Percentiles rank a stretch among this genome's conserved stretches.
These are phyloP conservation scores for Cercospora sojina DNA, from an alignment of 2,329 filamentous ascomycete genomes.

Conservation along the genomic window DNA sequence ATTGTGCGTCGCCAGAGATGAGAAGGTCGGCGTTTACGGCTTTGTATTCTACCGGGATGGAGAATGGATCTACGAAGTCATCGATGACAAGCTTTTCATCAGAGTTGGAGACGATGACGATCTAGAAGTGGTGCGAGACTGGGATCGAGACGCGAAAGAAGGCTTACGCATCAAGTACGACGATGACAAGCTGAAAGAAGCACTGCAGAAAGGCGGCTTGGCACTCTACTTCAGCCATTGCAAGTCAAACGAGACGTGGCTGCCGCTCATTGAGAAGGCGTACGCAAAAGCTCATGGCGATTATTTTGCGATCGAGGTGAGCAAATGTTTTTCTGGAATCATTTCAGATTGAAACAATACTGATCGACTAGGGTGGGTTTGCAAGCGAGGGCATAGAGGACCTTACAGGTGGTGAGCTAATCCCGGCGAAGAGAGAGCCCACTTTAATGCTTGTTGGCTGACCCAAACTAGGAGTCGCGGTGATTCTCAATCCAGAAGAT, in stretches of 20 bases:
- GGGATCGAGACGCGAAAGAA: constrained; percentile 30
- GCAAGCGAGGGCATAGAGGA: constrained; percentile 63
- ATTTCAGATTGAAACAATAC: background rate
- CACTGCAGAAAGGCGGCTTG: constrained; percentile 72
- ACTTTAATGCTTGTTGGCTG: background rate
- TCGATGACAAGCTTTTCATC: constrained; percentile 87
- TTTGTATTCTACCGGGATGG: constrained; percentile 84
- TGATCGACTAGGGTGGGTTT: constrained; percentile 68
- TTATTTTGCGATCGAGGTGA: constrained; percentile 67
- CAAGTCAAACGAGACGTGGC: constrained; percentile 77
- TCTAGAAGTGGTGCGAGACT: constrained; percentile 44
- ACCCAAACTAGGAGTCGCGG: constrained; percentile 52
- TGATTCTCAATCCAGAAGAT: constrained; percentile 66
- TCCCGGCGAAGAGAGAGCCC: background rate
- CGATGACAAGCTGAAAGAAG: constrained; percentile 43
- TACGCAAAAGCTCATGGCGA: constrained; percentile 84
- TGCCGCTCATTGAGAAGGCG: constrained; percentile 76
- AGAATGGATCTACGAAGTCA: constrained; percentile 87
- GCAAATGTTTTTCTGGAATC: constrained; percentile 47
- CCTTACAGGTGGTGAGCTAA: constrained; percentile 51
- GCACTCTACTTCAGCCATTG: constrained; percentile 78
- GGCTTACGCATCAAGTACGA: constrained; percentile 43
- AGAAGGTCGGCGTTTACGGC: constrained; percentile 75
- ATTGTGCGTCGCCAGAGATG: constrained; percentile 70
- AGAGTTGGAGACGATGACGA: constrained; percentile 81